Percentiles rank a stretch among this genome's conserved stretches.
Conservation (phyloP, 2,329 filamentous ascomycete genomes). For the Pseudogymnoascus verrucosus region DNA sequence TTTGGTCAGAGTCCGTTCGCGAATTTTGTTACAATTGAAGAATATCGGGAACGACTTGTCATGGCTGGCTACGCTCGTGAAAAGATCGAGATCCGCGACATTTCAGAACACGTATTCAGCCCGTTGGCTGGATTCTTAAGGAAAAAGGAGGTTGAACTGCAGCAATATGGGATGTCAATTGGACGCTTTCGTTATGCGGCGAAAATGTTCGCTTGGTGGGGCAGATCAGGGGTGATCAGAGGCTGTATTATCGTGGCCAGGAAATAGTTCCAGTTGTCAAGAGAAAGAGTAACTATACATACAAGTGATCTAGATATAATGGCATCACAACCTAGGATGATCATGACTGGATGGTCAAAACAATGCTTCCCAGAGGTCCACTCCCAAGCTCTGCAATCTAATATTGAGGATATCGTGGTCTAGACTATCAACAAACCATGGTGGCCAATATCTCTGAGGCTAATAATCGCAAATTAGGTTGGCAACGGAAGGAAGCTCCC, state of each 20-base stretch:
- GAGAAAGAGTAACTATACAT: neutral
- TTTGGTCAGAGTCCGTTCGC: slow-evolving; percentile 11
- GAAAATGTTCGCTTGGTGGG: slow-evolving; percentile 36
- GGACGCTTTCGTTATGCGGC: slow-evolving; percentile 30
- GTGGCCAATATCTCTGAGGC: neutral
- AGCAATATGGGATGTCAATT: slow-evolving; percentile 30
- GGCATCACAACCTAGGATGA: too few relatives aligned
- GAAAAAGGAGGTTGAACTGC: slow-evolving; percentile 29
- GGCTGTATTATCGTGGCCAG: slow-evolving; percentile 34
- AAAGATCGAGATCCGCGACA: slow-evolving; percentile 38
- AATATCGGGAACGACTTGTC: slow-evolving; percentile 39
- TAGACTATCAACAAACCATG: too few relatives aligned
- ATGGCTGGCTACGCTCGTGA: slow-evolving; percentile 39
- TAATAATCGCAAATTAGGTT: neutral
- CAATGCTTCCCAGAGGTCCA: too few relatives aligned
- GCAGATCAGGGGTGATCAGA: slow-evolving; percentile 29
- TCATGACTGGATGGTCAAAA: too few relatives aligned
- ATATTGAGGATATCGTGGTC: too few relatives aligned
- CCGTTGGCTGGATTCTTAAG: slow-evolving; percentile 40
- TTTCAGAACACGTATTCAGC: slow-evolving; percentile 45
- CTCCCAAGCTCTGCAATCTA: too few relatives aligned
- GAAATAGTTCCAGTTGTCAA: slow-evolving; percentile 6
- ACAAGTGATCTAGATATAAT: neutral
- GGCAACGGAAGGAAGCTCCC: slow-evolving; percentile 10
- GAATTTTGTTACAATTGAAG: slow-evolving; percentile 15